These are phyloP conservation scores for Hyaloperonospora brassicae DNA, from an alignment of 352 stramenopile species.

Conservation along the genomic window DNA sequence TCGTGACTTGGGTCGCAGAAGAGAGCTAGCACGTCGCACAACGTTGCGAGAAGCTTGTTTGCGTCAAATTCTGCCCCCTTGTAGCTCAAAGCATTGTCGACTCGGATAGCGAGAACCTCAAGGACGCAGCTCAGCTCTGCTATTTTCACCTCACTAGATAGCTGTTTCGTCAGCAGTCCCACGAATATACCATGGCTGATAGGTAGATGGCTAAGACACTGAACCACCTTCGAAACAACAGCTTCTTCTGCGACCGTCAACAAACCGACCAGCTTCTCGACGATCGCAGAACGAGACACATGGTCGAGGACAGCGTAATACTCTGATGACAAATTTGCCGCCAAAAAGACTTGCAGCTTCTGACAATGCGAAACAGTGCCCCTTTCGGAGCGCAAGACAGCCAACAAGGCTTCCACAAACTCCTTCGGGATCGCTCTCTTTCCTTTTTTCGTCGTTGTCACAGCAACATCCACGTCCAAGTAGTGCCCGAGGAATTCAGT, in stretches of 20 bases:
- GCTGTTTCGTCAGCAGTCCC: constrained; percentile 39
- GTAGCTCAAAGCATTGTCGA: constrained; percentile 32
- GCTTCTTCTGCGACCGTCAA: constrained; percentile 53
- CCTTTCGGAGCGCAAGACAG: constrained; percentile 38
- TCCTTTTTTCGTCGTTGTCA: constrained; percentile 23
- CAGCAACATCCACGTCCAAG: constrained; percentile 29
- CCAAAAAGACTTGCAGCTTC: constrained; percentile 37
- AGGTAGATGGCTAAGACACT: constrained; percentile 42
- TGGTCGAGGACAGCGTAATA: constrained; percentile 49
- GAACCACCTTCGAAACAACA: constrained; percentile 50
- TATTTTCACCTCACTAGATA: constrained; percentile 24
- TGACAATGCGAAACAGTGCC: constrained; percentile 24
- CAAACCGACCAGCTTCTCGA: constrained; percentile 42
- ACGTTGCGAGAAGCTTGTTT: constrained; percentile 42
- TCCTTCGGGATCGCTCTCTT: constrained; percentile 35
- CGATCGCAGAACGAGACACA: constrained; percentile 38
- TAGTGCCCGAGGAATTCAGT: constrained; percentile 50
- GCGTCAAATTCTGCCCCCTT: constrained; percentile 20
- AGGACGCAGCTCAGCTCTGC: constrained; percentile 64
- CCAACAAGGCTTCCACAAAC: constrained; percentile 46
- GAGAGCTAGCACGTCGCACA: constrained; percentile 50
- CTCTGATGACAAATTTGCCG: constrained; percentile 29
- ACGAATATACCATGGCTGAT: constrained; percentile 50
- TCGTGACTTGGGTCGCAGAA: constrained; percentile 50
- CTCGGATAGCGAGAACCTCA: constrained; percentile 68